Evolutionary conservation across 1,284 basidiomycete species (phyloP), one percentile per base, ranked within the genome.

Genomic region (Trichosporon sp.): DNA sequence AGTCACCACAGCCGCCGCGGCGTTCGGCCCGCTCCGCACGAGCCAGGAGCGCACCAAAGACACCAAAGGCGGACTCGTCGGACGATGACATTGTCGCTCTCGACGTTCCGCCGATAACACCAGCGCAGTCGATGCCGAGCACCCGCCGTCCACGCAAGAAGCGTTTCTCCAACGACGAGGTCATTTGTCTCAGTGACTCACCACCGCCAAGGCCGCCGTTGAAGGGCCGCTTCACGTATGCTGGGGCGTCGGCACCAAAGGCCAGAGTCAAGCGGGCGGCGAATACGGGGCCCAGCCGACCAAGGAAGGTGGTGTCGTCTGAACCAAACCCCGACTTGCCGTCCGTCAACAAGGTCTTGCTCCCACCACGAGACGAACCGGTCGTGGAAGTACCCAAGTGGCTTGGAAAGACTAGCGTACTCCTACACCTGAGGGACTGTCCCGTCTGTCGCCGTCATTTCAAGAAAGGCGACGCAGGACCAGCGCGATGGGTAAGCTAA

Each of bases 401-500:
- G 81, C 73, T 83, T 1, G 79, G 79, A 10, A 76, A 73, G 64
- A 74, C 78, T 0, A 66, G 75, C 5, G 71, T 77, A 0, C 69
- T 83, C 4, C 69, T 77, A 0, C 72, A 71, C 4, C 66, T 80
- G 7, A 35, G 65, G 1, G 19, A 21, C 16, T 83, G 81, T 65
- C 76, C 76, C 8, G 73, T 83, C 2, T 83, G 81, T 66, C 76
- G 76, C 21, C 67, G 65, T 6, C 48, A 73, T 2, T 78, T 74
- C 43, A 80, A 78, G 70, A 77, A 78, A 71, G 71, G 40, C 14
- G 75, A 82, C n/a, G 78, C 74, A 26, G 81, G 81, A 4, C 72
- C 75, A 4, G 75, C 75, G 0, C 71, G 78, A 75, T 83, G 81
- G 81, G 81, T 82, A 59, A 67, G 80, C 76, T n/a, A 5, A 43